Conservation (phyloP, 768 basidiomycete species). For the Cystoderma amianthinum region DNA sequence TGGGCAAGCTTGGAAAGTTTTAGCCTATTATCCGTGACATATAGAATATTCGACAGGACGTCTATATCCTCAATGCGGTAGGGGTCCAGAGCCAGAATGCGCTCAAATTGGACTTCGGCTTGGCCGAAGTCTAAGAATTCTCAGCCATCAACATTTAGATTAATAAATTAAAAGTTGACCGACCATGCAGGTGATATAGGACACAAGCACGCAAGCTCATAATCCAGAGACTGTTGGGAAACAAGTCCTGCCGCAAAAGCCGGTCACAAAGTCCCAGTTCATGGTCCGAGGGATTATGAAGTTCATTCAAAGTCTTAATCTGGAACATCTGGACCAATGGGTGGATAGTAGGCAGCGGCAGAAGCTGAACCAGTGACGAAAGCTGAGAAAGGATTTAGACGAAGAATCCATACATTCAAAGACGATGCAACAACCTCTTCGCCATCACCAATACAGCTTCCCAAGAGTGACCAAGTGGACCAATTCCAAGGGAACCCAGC, state of each 20-base stretch:
- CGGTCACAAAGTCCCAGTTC: conserved; percentile 79
- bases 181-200: conserved; percentile 87
- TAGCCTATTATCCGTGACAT: conserved; percentile 84
- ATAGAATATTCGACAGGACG: conserved; percentile 93
- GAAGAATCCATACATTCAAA: conserved; percentile 2
- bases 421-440: conserved; percentile 66
- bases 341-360: conserved; percentile 39
- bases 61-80: conserved; percentile 93
- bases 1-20: conserved; percentile 91
- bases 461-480: conserved; percentile 86
- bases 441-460: conserved; percentile 69
- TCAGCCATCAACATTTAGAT: conserved; percentile 4
- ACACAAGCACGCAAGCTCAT: conserved; percentile 83
- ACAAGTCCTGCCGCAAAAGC: conserved; percentile 62
- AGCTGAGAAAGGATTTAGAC: conserved; percentile 25
- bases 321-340: conserved; percentile 66
- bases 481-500: conserved; percentile 87
- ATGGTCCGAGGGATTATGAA: conserved; percentile 84
- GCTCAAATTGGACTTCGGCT: conserved; percentile 81
- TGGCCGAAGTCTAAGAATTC: conserved; percentile 68
- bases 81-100: conserved; percentile 75
- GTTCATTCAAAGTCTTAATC: conserved; percentile 82
- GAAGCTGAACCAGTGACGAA: conserved; percentile 38
- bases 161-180: conserved; percentile 15
- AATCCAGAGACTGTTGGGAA: conserved; percentile 79